phyloP scores from a whole-genome alignment of 495 filamentous ascomycete genomes.

The Zalerion maritima region DNA sequence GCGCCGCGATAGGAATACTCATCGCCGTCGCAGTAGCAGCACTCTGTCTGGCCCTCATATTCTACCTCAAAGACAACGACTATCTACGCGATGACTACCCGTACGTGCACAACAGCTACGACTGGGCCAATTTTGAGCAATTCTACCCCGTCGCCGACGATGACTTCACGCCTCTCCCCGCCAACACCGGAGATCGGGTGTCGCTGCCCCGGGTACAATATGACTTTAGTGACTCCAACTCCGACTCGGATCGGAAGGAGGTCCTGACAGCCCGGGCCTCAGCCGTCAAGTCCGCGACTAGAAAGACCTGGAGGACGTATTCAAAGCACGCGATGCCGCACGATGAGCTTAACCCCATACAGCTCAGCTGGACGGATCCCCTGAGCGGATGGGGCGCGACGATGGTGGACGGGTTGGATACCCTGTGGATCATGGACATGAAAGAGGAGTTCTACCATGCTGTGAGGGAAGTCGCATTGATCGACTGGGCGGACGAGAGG shows the following conservation, averaged over 20 bases:
- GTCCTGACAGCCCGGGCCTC: conserved; percentile 33
- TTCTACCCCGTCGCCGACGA: conserved; percentile 20
- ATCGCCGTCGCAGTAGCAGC: conserved; percentile 7
- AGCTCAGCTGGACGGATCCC: conserved; percentile 39
- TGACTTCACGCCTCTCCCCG: conserved; percentile 15
- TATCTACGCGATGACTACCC: conserved; percentile 15
- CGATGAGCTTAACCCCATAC: conserved; percentile 58
- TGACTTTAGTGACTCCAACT: conserved; percentile 18
- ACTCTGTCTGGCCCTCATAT: conserved; percentile 12
- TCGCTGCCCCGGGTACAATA: conserved; percentile 26
- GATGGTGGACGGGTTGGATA: conserved; percentile 71
- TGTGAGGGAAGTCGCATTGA: conserved; percentile 48
- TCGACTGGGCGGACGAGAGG: conserved; percentile 67
- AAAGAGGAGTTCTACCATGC: conserved; percentile 68
- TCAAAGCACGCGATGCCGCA: conserved; percentile 56
- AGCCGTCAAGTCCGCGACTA: conserved; percentile 50
- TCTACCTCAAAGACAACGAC: conserved; percentile 14
- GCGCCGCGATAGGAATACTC: no score
- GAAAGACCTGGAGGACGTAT: conserved; percentile 63
- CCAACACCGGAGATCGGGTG: conserved; percentile 16
- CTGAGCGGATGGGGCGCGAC: conserved; percentile 85
- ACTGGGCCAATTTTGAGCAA: conserved; percentile 25
- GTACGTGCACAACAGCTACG: conserved; percentile 22
- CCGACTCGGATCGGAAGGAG: conserved; percentile 15
- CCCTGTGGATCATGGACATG: conserved; percentile 82